phyloP scores from a whole-genome alignment of 2,329 filamentous ascomycete genomes.

The Sphaceloma murrayae region DNA sequence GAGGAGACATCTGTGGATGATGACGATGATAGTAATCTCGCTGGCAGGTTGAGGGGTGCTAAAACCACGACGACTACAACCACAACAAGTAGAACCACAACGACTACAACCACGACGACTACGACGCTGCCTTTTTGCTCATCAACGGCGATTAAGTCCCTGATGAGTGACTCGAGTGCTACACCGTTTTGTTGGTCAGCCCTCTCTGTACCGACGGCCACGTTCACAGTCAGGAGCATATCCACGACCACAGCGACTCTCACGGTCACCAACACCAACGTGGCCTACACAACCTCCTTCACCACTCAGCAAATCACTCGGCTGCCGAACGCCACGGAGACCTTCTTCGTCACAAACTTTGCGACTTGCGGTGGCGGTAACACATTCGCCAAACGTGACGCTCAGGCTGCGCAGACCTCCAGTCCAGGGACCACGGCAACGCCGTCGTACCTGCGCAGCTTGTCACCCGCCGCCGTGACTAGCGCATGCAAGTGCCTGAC shows the following conservation, averaged over 20 bases:
- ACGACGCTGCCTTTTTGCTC: slow-evolving; percentile 4
- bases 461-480: neutral
- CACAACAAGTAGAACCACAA: neutral
- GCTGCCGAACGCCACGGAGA: neutral
- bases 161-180: neutral
- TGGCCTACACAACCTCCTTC: neutral
- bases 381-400: slow-evolving; percentile 6
- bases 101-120: neutral
- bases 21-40: too few species aligned
- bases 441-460: neutral
- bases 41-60: too few species aligned
- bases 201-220: neutral
- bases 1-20: too few species aligned
- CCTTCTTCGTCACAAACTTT: neutral
- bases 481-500: slow-evolving; percentile 6
- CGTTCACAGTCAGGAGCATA: neutral
- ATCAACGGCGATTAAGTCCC: neutral
- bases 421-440: neutral
- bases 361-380: slow-evolving; percentile 9
- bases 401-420: neutral
- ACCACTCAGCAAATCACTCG: neutral
- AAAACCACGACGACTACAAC: neutral
- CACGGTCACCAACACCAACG: slow-evolving; percentile 5
- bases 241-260: neutral
- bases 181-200: neutral